These are phyloP conservation scores for Dothideomycetes sp. DNA, from an alignment of 2,329 filamentous ascomycete species.

Conservation along the genomic window DNA sequence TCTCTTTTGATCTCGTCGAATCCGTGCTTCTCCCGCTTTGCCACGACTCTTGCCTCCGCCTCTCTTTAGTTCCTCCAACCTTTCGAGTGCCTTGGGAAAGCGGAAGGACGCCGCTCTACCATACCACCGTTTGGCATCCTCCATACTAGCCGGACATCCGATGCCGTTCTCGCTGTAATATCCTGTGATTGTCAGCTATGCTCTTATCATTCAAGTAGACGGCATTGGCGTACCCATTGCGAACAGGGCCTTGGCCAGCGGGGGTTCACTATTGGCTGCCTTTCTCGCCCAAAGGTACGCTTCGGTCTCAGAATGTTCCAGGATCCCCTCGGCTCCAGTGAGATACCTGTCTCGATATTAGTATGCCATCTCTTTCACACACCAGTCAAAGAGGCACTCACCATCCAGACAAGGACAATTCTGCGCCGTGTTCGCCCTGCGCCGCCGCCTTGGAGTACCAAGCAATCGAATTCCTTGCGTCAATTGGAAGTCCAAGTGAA, in stretches of 20 bases:
- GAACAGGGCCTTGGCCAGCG: conserved; percentile 84
- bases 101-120: conserved; percentile 96
- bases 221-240: conserved; percentile 56
- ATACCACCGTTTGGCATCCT: conserved; percentile 97
- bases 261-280: conserved; percentile 67
- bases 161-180: conserved; percentile 96
- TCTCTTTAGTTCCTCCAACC: conserved; percentile 82
- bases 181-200: conserved; percentile 22
- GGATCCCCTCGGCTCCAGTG: conserved; percentile 75
- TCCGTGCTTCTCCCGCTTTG: conserved; percentile 28
- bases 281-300: conserved; percentile 96
- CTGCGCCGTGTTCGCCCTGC: conserved; percentile 88
- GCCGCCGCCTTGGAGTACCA: conserved; percentile 90
- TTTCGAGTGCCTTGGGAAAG: conserved; percentile 83
- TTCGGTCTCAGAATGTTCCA: conserved; percentile 88
- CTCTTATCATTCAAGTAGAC: background rate
- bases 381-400: too few species aligned
- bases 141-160: conserved; percentile 71
- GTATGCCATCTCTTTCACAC: background rate
- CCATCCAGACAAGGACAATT: conserved; percentile 45
- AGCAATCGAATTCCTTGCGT: conserved; percentile 73
- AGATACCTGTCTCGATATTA: conserved; percentile 61
- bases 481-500: conserved; percentile 67
- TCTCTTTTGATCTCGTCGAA: conserved; percentile 69
- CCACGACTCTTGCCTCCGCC: conserved; percentile 49